Base-by-base conservation (phyloP, 805 yeast species). In the Blastobotrys mokoenaii region DNA sequence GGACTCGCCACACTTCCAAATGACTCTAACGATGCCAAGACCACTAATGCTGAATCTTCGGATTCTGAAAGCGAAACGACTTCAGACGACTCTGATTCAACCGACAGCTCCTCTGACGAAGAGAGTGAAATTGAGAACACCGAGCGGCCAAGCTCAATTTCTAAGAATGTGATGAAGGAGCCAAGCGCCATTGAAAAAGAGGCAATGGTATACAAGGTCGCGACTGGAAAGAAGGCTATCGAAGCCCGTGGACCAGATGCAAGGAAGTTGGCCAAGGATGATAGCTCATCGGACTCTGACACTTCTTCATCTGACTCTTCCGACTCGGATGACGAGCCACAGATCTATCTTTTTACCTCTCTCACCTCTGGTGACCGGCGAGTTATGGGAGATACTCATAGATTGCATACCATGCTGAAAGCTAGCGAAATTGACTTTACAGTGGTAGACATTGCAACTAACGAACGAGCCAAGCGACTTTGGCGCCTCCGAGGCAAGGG, bases 401-500 rank as follows among this genome's bases (percentile, higher is more conserved):
- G 94, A 46, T 64, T 89, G 46, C 75, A 74, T 10, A 82, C 87
- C 0, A 84, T 88, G 44, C 70, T 88, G 43, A 73, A 77, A 34
- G 95, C 89, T 3, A 84, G 87, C 61, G 73, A 78, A 40, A 67
- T 88, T 43, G 70, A 76, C 47, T 84, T 78, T 60, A 73, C 76
- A 27, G 74, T 77, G 59, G 77, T 84, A 47, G 97, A 88, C 60
- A 66, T 87, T 43, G 95, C 95, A 4, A 86, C 95, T 0, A 94
- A 88, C 60, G 87, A 80, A 43, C 82, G 80, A 49, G 96, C 96
- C 12, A 80, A 87, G 62, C 75, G 78, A 55, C 74, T 86, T 22
- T 88, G 96, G 96, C 73, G 93, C 53, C 76, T 76, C 56, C 43
- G 57, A 42, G 70, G 84, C 14, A 70, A 70, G 25, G 95, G 94